These are phyloP conservation scores for Fusarium metavorans DNA, from an alignment of 2,329 filamentous ascomycete species.

Conservation along the genomic window DNA sequence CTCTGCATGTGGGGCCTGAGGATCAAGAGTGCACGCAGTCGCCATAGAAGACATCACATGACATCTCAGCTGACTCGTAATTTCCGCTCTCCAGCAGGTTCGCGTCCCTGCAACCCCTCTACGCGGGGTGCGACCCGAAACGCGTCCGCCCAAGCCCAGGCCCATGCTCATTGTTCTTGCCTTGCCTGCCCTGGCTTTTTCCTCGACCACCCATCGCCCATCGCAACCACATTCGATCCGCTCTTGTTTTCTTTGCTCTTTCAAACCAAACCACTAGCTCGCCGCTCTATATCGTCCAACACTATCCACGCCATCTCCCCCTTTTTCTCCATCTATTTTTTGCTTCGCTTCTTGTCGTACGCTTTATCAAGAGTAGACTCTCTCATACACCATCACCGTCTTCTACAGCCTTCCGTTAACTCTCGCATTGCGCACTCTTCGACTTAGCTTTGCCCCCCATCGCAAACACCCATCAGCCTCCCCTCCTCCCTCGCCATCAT, in stretches of 20 bases:
- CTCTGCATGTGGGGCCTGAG: not conserved
- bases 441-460: not conserved
- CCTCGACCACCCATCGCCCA: constrained; percentile 32
- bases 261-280: constrained; percentile 19
- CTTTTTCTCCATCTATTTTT: constrained; percentile 12
- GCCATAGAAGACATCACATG: constrained; percentile 10
- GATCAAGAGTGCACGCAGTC: not conserved
- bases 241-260: constrained; percentile 40
- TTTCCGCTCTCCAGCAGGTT: not conserved
- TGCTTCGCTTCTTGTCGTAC: constrained; percentile 18
- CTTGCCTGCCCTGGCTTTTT: constrained; percentile 31
- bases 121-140: constrained; percentile 44
- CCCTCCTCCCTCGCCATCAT: constrained; percentile 61
- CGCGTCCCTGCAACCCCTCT: constrained; percentile 45
- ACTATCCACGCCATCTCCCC: constrained; percentile 20
- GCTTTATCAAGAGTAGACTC: constrained; percentile 14
- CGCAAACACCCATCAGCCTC: not conserved
- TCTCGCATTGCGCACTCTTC: constrained; percentile 9
- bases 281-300: constrained; percentile 28
- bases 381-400: not conserved
- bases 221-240: constrained; percentile 42
- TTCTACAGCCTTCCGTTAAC: not conserved
- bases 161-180: constrained; percentile 8
- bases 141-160: constrained; percentile 37
- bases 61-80: constrained; percentile 4